Evolutionary conservation across 192 early-diverging fungal species (phyloP).

Genomic region (Coemansia sp.): DNA sequence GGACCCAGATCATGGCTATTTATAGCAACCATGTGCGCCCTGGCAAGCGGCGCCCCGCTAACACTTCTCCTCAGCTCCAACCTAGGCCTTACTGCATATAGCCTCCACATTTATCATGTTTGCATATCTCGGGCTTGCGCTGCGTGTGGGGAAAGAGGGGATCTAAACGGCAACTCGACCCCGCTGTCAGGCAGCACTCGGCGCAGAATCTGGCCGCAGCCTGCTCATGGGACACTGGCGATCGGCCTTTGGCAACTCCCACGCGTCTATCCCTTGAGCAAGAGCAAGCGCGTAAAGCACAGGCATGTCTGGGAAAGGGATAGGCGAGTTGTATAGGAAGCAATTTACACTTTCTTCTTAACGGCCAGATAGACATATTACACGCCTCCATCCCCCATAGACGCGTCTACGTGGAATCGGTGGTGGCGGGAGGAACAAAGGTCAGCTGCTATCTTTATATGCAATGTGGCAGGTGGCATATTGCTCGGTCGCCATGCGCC

Average conservation of each 20-base stretch:
- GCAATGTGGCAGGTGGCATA: background rate
- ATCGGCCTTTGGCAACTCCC: conserved; percentile 1
- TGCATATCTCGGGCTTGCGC: background rate
- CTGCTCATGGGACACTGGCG: conserved; percentile 2
- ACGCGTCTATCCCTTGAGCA: background rate
- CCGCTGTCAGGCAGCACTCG: background rate
- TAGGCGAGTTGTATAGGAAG: background rate
- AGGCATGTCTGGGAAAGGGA: background rate
- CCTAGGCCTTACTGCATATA: background rate
- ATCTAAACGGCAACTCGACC: background rate
- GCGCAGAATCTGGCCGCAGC: background rate
- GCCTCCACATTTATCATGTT: background rate
- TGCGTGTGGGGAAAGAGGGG: background rate
- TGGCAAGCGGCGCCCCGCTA: background rate
- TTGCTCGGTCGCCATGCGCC: conserved; percentile 8
- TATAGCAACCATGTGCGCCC: background rate
- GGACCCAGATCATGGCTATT: background rate
- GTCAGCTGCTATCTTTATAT: background rate
- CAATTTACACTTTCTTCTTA: background rate
- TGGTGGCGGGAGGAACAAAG: conserved; percentile 3
- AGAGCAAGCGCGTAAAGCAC: background rate
- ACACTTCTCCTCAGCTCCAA: background rate
- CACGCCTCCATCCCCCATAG: conserved; percentile 3
- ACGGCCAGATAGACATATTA: background rate
- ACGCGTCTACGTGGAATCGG: conserved; percentile 7